phyloP scores from a whole-genome alignment of 371 early-diverging fungal species.

The Mucor saturninus region DNA sequence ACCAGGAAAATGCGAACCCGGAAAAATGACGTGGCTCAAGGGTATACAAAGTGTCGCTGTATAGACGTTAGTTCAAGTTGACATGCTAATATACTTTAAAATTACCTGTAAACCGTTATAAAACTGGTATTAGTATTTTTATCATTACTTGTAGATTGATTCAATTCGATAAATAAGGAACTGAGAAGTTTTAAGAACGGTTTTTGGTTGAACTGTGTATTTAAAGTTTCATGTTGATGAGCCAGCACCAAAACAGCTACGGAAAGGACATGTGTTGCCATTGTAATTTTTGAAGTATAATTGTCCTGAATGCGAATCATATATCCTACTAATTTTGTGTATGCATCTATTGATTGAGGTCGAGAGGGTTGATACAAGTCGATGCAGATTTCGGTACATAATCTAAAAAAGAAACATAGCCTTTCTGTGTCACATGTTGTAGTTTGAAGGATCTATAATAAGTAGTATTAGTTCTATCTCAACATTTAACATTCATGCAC shows the following conservation, averaged over 20 bases:
- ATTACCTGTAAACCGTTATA: constrained; percentile 37
- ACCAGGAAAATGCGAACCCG: constrained; percentile 95
- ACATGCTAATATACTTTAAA: background rate
- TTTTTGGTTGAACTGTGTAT: constrained; percentile 85
- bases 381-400: constrained; percentile 41
- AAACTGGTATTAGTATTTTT: constrained; percentile 22
- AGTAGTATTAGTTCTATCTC: background rate
- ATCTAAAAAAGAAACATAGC: constrained; percentile 44
- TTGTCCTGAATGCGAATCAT: constrained; percentile 58
- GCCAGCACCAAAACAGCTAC: constrained; percentile 84
- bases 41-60: constrained; percentile 82
- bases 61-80: constrained; percentile 6
- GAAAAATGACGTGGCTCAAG: constrained; percentile 87
- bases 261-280: constrained; percentile 79
- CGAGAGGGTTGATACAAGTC: constrained; percentile 32
- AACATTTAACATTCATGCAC: background rate
- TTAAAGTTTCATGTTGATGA: constrained; percentile 78
- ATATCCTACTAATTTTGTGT: constrained; percentile 77
- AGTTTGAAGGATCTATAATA: constrained; percentile 22
- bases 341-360: constrained; percentile 72
- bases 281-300: constrained; percentile 57
- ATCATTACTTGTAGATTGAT: constrained; percentile 53
- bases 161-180: constrained; percentile 79
- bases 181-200: constrained; percentile 90
- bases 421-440: constrained; percentile 28